Evolutionary conservation across 208 protist species (phyloP), one percentile per base, ranked within the genome.

Genomic region (Angomonas deanei): DNA sequence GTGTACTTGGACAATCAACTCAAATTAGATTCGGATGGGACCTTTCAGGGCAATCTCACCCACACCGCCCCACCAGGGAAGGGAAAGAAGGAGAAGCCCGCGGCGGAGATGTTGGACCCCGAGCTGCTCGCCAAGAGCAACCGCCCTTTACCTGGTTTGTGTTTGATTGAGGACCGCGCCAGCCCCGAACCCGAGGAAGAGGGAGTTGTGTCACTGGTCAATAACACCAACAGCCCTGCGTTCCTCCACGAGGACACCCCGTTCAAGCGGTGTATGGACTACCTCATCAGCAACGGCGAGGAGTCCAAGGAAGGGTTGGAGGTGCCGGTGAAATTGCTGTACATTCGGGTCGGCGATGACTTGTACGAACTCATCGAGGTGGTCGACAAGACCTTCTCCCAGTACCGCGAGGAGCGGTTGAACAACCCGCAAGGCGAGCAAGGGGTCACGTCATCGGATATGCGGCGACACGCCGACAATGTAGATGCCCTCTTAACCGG

Each of bases 301-400:
- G 52, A 58, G 26, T 17, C 58, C 4, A 15, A 42, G 13, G 71
- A 74, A 19, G 86, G 86, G 1, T 49, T 88, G 1, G 59, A 58
- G 5, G 54, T 92, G 3, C 72, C 70, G 4, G 63, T 92, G 10
- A 36, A 63, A 8, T 68, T 92, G 23, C 64, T 71, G 6, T 89
- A 89, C 58, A 53, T 86, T 6, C 79, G 86, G 46, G 72, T 92
- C 46, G 80, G 80, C 26, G 68, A 86, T 48, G 69, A 80, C 58
- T 68, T 92, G 4, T 92, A 88, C 69, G 67, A 64, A 30, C 73
- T 89, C n/a, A 80, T 65, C 2, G 75, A 87, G 50, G 69, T 92
- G 13, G 69, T 76, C 3, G 86, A 89, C 62, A 66, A 69, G 46
- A 83, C 82, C 10, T 86, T 92, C 56, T 58, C 83, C 32, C 82